Evolutionary conservation across 768 basidiomycete genomes (phyloP).

Genomic region (Fistulinella prunicolor): DNA sequence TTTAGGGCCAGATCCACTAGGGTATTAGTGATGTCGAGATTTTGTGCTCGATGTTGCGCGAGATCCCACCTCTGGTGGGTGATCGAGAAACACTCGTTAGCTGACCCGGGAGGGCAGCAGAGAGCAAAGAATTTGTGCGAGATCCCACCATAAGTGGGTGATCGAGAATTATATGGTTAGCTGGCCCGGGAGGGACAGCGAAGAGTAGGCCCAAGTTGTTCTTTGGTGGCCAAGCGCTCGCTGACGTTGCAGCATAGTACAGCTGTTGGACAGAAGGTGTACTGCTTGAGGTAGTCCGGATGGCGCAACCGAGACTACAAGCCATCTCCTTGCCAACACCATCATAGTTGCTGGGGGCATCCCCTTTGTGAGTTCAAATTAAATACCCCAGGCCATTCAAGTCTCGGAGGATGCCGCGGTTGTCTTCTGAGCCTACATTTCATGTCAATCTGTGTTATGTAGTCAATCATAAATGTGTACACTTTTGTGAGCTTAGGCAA

Average conservation of each 20-base stretch:
- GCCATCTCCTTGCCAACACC: conserved; percentile 7
- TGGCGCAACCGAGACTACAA: conserved; percentile 2
- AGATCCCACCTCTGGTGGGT: conserved; percentile 7
- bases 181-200: conserved; percentile 23
- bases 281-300: neutral
- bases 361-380: conserved; percentile 31
- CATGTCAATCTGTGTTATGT: conserved; percentile 35
- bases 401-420: conserved; percentile 22
- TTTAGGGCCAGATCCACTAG: no score
- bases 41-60: conserved; percentile 6
- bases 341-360: conserved; percentile 23
- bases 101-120: no score
- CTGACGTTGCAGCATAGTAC: conserved; percentile 16
- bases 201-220: conserved; percentile 13
- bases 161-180: conserved; percentile 17
- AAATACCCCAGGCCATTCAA: conserved; percentile 38
- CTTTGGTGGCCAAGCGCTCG: fast-evolving
- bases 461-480: conserved; percentile 19
- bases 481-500: no score
- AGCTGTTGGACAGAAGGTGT: conserved; percentile 9
- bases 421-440: conserved; percentile 30
- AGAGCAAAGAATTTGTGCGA: no score
- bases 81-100: no score
- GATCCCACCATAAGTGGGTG: no score
- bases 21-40: conserved; percentile 14